Evolutionary conservation across 768 basidiomycete genomes (phyloP).

Genomic region (Kwoniella shandongensis): DNA sequence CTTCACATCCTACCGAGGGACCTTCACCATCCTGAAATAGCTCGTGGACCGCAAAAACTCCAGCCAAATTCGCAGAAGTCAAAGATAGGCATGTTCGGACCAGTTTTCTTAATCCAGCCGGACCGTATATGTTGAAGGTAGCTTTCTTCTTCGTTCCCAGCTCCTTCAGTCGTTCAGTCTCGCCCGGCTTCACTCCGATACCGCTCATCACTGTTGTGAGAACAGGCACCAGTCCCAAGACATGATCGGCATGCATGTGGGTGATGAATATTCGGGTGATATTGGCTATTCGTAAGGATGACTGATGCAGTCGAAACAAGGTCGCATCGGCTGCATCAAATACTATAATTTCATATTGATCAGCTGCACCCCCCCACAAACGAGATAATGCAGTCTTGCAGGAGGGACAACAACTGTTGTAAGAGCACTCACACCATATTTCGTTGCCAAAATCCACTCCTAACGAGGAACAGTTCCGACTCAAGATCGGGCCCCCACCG

Average conservation of each 20-base stretch:
- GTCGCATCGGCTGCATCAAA: constrained; percentile 53
- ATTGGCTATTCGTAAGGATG: constrained; percentile 42
- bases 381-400: no score
- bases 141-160: constrained; percentile 38
- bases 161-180: constrained; percentile 20
- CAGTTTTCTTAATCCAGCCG: constrained; percentile 41
- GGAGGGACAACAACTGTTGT: no score
- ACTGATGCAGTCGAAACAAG: constrained; percentile 41
- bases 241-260: constrained; percentile 52
- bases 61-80: constrained; percentile 34
- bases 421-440: constrained; percentile 51
- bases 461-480: constrained; percentile 49
- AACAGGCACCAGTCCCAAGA: constrained; percentile 44
- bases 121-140: constrained; percentile 48
- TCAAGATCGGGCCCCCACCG: constrained; percentile 49
- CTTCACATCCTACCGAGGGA: constrained; percentile 27
- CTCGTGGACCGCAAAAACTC: constrained; percentile 50
- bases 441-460: constrained; percentile 48
- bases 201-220: constrained; percentile 48
- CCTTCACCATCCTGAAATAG: constrained; percentile 24
- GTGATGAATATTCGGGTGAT: constrained; percentile 52
- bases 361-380: no score
- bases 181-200: constrained; percentile 29
- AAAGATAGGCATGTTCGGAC: constrained; percentile 38
- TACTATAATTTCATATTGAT: no score